These are phyloP conservation scores for Elaeis oleifera DNA, from an alignment of 202 grass and related monocot genomes.

Conservation along the genomic window DNA sequence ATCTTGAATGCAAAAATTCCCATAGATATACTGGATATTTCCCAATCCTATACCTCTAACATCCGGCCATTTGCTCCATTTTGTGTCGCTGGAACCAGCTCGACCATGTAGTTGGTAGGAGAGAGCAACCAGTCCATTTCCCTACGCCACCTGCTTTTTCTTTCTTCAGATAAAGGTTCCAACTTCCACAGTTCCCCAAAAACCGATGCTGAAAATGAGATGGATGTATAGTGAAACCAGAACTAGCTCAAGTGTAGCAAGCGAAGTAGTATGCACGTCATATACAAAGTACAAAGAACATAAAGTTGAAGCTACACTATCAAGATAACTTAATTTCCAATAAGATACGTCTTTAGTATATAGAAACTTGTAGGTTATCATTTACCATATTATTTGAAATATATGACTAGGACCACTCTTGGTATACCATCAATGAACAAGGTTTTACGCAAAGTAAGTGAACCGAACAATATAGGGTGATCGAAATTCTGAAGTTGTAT, in stretches of 20 bases:
- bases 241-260: no score
- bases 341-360: no score
- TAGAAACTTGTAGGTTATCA: no score
- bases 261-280: no score
- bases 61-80: conserved; percentile 64
- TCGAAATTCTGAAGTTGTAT: no score
- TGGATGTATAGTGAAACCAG: no score
- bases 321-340: no score
- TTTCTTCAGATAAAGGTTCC: conserved; percentile 70
- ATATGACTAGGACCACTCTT: no score
- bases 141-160: conserved; percentile 77
- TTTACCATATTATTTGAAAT: no score
- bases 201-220: conserved; percentile 47
- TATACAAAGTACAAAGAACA: conserved; percentile 1
- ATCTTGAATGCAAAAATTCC: neutral
- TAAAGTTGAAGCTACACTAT: neutral
- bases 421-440: no score
- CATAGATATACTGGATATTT: neutral
- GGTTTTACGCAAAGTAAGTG: no score
- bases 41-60: conserved; percentile 48
- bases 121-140: conserved; percentile 98
- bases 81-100: conserved; percentile 89
- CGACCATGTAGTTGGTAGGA: conserved; percentile 89
- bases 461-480: no score
- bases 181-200: conserved; percentile 98